Evolutionary conservation across 1,284 basidiomycete genomes (phyloP), one percentile per base, ranked within the genome.

Genomic region (Hymenochaete sp.): DNA sequence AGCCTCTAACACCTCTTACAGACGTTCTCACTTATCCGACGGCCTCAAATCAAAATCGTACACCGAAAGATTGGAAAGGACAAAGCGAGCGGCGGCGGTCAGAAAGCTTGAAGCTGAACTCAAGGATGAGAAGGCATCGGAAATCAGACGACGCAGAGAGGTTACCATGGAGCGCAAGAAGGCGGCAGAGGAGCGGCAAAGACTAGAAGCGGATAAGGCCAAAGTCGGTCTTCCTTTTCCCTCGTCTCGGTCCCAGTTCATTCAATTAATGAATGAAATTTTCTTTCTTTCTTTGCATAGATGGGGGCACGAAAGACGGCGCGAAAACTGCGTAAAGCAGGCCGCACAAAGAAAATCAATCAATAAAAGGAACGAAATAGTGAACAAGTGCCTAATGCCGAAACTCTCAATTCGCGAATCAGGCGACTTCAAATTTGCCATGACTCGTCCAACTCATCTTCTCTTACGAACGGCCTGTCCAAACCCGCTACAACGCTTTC

Each of bases 401-500:
- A 42, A 46, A 38, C 9, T 38, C n/a, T 22, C 24, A 32, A 37
- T 29, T 16, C 14, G 33, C 13, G 32, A 7, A 26, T 21, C 27
- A 46, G 24, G 27, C 38, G 38, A 46, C 44, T 42, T 58, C 71
- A 93, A 52, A 93, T 64, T 48, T 77, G 74, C 89, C 89, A 92
- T 50, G 83, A 88, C 33, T 72, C 72, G 59, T 89, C 85, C 44
- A 77, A 69, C 63, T 95, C 90, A n/a, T 77, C 83, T 28, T 82
- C 76, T 56, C 73, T 71, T 38, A 93, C 74, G 59, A 96, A 96
- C 11, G 89, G 82, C 62, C 78, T 84, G 62, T 97, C 91, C 53
- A 97, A 63, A 4, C 85, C 83, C 4, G 74, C 79, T 28, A 97
- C 75, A 7, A 90, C 80, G 48, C 85, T 83, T 61, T 96, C 92